These are phyloP conservation scores for Hymenoscyphus occultus DNA, from an alignment of 2,329 filamentous ascomycete genomes.

Conservation along the genomic window DNA sequence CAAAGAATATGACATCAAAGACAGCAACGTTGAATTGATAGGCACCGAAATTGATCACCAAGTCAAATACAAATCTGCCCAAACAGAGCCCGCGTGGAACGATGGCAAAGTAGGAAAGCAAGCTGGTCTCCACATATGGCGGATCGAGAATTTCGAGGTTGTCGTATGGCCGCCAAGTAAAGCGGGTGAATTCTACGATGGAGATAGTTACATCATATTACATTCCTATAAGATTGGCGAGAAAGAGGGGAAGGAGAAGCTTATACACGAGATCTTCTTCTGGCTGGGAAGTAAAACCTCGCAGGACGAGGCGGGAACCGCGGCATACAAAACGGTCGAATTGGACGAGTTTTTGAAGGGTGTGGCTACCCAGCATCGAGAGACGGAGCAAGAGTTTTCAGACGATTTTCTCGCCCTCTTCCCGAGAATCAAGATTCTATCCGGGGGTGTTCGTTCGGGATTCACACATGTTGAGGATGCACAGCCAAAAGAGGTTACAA, in stretches of 20 bases:
- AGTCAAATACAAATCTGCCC: constrained; percentile 65
- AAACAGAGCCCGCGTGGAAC: constrained; percentile 66
- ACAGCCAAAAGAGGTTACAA: constrained; percentile 44
- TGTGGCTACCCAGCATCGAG: constrained; percentile 61
- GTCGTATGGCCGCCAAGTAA: constrained; percentile 56
- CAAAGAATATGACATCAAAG: constrained; percentile 64
- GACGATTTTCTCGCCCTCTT: constrained; percentile 55
- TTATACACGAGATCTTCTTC: constrained; percentile 66
- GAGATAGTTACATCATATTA: constrained; percentile 66
- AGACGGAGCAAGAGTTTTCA: constrained; percentile 55
- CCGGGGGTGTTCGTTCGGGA: constrained; percentile 59
- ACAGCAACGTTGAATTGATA: constrained; percentile 66
- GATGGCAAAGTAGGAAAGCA: constrained; percentile 50
- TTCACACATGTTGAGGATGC: constrained; percentile 59
- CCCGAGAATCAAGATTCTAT: constrained; percentile 55
- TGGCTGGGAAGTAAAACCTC: constrained; percentile 65
- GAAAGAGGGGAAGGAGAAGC: constrained; percentile 43
- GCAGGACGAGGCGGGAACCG: constrained; percentile 66
- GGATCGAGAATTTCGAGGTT: constrained; percentile 65
- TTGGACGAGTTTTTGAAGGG: constrained; percentile 65
- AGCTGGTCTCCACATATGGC: constrained; percentile 60
- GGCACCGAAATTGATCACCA: constrained; percentile 62
- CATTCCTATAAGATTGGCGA: constrained; percentile 54
- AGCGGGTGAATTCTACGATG: constrained; percentile 61
- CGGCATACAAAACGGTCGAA: constrained; percentile 69